These are phyloP conservation scores for Lachancea sp. DNA, from an alignment of 805 yeast genomes.

Conservation along the genomic window DNA sequence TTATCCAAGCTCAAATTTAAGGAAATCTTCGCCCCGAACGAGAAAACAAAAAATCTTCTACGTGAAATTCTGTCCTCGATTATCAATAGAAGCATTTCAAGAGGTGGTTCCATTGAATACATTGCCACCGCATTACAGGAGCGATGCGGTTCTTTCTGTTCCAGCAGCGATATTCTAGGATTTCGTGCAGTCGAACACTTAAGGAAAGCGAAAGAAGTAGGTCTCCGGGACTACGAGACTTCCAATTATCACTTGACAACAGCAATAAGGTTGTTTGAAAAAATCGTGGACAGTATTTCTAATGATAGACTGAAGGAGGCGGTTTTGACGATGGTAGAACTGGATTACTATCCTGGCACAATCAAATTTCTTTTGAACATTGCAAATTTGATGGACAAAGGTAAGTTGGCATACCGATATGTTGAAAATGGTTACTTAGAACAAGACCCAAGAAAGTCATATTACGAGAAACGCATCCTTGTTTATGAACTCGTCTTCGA, in stretches of 20 bases:
- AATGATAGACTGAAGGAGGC: slow-evolving; percentile 79
- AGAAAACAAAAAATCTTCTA: slow-evolving; percentile 48
- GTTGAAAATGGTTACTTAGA: slow-evolving; percentile 45
- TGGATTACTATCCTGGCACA: slow-evolving; percentile 79
- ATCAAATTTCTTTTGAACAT: slow-evolving; percentile 74
- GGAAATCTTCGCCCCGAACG: slow-evolving; percentile 69
- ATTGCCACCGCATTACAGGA: slow-evolving; percentile 85
- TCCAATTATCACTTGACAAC: slow-evolving; percentile 58
- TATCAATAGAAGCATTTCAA: slow-evolving; percentile 78
- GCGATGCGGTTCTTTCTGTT: slow-evolving; percentile 90
- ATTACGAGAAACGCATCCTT: slow-evolving; percentile 47
- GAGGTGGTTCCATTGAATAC: slow-evolving; percentile 89
- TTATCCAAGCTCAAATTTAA: slow-evolving; percentile 62
- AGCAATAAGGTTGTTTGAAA: slow-evolving; percentile 70
- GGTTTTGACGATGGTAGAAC: slow-evolving; percentile 64
- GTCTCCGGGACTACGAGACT: slow-evolving; percentile 65
- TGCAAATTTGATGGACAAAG: slow-evolving; percentile 61
- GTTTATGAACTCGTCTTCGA: slow-evolving; percentile 72
- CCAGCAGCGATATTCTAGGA: slow-evolving; percentile 86
- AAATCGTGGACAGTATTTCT: slow-evolving; percentile 70
- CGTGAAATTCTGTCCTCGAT: slow-evolving; percentile 85
- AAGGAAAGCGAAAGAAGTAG: slow-evolving; percentile 75
- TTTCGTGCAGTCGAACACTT: slow-evolving; percentile 91
- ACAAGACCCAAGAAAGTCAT: slow-evolving; percentile 45
- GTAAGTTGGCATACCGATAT: slow-evolving; percentile 52